Conservation (phyloP, 2,329 filamentous ascomycete genomes). For the Phaeosphaeria sp. region DNA sequence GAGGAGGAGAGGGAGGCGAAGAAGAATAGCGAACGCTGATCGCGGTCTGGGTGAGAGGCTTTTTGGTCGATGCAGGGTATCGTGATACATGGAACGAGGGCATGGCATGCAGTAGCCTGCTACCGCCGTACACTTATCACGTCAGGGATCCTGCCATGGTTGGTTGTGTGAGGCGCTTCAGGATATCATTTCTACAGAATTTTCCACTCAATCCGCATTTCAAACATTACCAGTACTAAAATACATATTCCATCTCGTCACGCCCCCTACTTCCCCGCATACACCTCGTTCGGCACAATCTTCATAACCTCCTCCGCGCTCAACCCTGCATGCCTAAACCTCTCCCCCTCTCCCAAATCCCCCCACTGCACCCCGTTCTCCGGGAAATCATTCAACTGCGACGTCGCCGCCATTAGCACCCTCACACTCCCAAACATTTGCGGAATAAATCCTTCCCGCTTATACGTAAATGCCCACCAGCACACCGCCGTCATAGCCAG, state of each 20-base stretch:
- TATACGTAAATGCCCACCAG: conserved; percentile 41
- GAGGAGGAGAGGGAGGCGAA: too few relatives aligned
- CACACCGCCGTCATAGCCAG: conserved; percentile 38
- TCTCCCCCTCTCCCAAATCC: conserved; percentile 26
- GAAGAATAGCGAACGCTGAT: neutral
- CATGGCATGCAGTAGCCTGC: neutral
- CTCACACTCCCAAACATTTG: conserved; percentile 44
- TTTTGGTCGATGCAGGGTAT: neutral
- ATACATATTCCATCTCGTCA: neutral
- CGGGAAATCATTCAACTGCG: conserved; percentile 36
- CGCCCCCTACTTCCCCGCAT: conserved; percentile 21
- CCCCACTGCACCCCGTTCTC: conserved; percentile 32
- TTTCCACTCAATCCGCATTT: too few relatives aligned
- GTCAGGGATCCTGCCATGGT: too few relatives aligned
- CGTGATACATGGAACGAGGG: neutral
- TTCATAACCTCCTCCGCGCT: conserved; percentile 28
- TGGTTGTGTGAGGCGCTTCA: too few relatives aligned
- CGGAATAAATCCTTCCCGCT: conserved; percentile 40
- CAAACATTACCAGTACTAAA: neutral
- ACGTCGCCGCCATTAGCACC: conserved; percentile 35
- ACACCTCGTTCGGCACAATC: conserved; percentile 37
- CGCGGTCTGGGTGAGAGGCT: neutral
- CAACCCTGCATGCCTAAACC: conserved; percentile 38
- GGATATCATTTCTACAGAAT: too few relatives aligned
- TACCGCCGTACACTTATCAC: neutral